Evolutionary conservation across 495 filamentous ascomycete genomes (phyloP), one percentile per base, ranked within the genome.

Genomic region (Trypethelium eluteriae): DNA sequence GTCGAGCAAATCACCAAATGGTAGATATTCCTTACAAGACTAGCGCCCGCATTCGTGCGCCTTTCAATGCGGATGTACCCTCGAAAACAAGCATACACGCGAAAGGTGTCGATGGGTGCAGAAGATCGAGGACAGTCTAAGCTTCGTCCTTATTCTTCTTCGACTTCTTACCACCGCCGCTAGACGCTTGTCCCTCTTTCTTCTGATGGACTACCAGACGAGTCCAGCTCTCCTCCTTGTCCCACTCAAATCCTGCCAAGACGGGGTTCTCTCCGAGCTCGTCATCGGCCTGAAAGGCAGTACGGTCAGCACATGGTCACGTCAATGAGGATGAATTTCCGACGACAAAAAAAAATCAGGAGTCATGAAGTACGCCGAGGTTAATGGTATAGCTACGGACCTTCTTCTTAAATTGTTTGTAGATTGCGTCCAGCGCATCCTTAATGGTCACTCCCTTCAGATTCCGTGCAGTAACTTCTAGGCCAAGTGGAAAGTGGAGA

Each of bases 341-440:
- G 62, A 62, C 64, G 61, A 59, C 36, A 61, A 46, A 10, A 62
- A 62, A 10, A 70, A 53, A 44, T 39, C 50, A 12, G 18, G 47
- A 59, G n/a, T 63, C 34, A 38, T n/a, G 38, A 9, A 34, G 14
- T 7, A n/a, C 14, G 9, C 18, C 16, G 4, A 11, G 11, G 14
- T 9, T 16, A 62, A 39, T 3, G 64, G 18, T 12, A 18, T 44
- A 32, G 38, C 11, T 11, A 66, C 79, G 67, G 79, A 90, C 92
- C 87, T 91, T 86, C 86, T 96, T 96, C 83, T 93, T 93, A 82
- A 87, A 94, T 70, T 89, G 85, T 81, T 96, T 96, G 83, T 94
- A 81, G 80, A 96, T 96, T 70, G 89, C 92, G 76, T 96, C 91
- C 74, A 96, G 75, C 65, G 91, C 92, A 78, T 96, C 92, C 80